A percentile compares a stretch with the other conserved stretches of the same genome.
phyloP scores from a whole-genome alignment of 2,329 filamentous ascomycete species.

The Fusarium nodosum region DNA sequence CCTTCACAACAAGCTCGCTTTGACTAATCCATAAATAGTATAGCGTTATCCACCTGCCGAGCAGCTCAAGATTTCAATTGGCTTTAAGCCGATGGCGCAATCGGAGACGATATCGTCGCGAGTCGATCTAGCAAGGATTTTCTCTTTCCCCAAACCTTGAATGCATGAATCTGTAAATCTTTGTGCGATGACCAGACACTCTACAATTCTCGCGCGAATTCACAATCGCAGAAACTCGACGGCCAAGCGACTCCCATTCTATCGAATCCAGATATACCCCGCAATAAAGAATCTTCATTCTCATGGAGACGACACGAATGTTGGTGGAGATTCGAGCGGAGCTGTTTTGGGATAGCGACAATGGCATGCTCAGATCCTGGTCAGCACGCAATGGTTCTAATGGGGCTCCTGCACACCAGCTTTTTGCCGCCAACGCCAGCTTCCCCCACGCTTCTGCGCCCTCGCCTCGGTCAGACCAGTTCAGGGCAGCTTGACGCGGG shows the following conservation, averaged over 20 bases:
- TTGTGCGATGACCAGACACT: not conserved
- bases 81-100: constrained; percentile 44
- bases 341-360: constrained; percentile 34
- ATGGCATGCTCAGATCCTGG: constrained; percentile 50
- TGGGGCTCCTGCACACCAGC: constrained; percentile 16
- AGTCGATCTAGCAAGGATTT: constrained; percentile 31
- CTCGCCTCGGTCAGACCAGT: constrained; percentile 10
- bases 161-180: constrained; percentile 9
- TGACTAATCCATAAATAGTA: constrained; percentile 26
- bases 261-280: not conserved
- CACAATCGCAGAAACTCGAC: no score
- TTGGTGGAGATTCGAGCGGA: constrained; percentile 38
- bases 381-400: constrained; percentile 49
- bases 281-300: constrained; percentile 1
- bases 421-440: constrained; percentile 25
- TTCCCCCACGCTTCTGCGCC: constrained; percentile 38
- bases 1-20: constrained; percentile 13
- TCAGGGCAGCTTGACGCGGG: constrained; percentile 29
- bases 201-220: not conserved
- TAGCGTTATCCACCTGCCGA: constrained; percentile 30
- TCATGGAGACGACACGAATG: constrained; percentile 32
- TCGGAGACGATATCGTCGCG: constrained; percentile 44
- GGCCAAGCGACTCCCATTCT: not conserved
- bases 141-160: constrained; percentile 7
- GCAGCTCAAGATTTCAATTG: constrained; percentile 1